Base-by-base conservation (phyloP, 495 filamentous ascomycete genomes). In the Aspergillus nidulans region DNA sequence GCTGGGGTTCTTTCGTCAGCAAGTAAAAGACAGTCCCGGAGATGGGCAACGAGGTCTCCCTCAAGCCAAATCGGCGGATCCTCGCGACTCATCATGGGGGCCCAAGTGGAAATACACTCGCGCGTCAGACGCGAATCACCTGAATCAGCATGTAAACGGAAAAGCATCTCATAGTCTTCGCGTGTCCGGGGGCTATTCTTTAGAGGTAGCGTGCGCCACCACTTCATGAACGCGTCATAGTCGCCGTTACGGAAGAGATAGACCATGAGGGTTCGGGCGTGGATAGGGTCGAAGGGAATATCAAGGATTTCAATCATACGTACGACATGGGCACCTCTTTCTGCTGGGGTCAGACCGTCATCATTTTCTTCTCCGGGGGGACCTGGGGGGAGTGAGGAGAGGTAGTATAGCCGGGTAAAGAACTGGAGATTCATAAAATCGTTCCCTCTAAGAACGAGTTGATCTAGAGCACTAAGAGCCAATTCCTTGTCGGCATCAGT, bases 31-130 rank as follows among this genome's bases (percentile, higher is more conserved):
- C 84, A 87, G 1, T 70, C 58, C 65, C 73, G 68, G 28, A 87
- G 44, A 38, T 46, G 65, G 60, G 43, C 61, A 10, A 73, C 68
- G 34, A 83, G 49, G 0, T 70, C 70, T 12, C 66, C 71, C 26
- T 73, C 60, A 5, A 80, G 42, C 9, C 43, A 36, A 13, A 90
- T 77, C 1, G 71, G 67, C 12, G 81, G 81, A 4, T 74, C 58
- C 64, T 91, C 88, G 34, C 69, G 65, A 3, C 55, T 59, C 82
- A 90, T 85, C 62, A 85, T 80, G 18, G 76, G 71, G 8, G 81
- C 65, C 64, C 76, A 77, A 23, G 64, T 72, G 28, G 80, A 72
- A 9, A 86, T 52, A 19, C 75, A 77, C 30, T 75, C 63, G 20
- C 78, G 74, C 24, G 76, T 80, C 24, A 74, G 66, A 3, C 40